Conservation (phyloP, 1,139 yeast genomes). For the Spathaspora sp. region DNA sequence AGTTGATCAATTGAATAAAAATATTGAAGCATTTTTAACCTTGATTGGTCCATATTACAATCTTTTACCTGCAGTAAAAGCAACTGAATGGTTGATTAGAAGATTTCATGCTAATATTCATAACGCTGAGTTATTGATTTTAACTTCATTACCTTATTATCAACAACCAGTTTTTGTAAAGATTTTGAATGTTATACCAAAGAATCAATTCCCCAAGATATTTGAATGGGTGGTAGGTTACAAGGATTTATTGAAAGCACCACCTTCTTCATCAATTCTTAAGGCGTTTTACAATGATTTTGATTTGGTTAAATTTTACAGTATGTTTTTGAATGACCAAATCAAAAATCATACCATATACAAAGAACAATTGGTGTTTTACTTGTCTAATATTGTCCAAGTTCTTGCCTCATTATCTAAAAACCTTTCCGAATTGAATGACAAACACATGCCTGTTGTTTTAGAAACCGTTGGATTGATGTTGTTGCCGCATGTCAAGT, state of each 20-base stretch:
- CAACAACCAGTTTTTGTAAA: slow-evolving; percentile 71
- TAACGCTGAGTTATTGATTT: slow-evolving; percentile 68
- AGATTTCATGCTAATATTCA: slow-evolving; percentile 84
- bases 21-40: slow-evolving; percentile 71
- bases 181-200: slow-evolving; percentile 67
- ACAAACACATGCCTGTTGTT: slow-evolving; percentile 48
- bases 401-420: slow-evolving; percentile 39
- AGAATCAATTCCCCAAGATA: slow-evolving; percentile 64
- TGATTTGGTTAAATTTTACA: slow-evolving; percentile 65
- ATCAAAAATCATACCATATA: slow-evolving; percentile 57
- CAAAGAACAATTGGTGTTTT: slow-evolving; percentile 74
- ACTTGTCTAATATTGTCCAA: slow-evolving; percentile 74
- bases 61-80: slow-evolving; percentile 72
- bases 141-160: slow-evolving; percentile 78
- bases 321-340: slow-evolving; percentile 56
- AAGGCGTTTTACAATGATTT: slow-evolving; percentile 69
- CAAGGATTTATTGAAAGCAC: slow-evolving; percentile 62
- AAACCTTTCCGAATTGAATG: slow-evolving; percentile 28
- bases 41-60: slow-evolving; percentile 76
- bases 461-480: slow-evolving; percentile 58
- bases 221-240: slow-evolving; percentile 71
- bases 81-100: slow-evolving; percentile 93
- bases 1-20: slow-evolving; percentile 67
- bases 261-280: slow-evolving; percentile 68
- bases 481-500: slow-evolving; percentile 31